Conservation (phyloP, 202 grass and related monocot genomes). For the Cymbopogon flexuosus region DNA sequence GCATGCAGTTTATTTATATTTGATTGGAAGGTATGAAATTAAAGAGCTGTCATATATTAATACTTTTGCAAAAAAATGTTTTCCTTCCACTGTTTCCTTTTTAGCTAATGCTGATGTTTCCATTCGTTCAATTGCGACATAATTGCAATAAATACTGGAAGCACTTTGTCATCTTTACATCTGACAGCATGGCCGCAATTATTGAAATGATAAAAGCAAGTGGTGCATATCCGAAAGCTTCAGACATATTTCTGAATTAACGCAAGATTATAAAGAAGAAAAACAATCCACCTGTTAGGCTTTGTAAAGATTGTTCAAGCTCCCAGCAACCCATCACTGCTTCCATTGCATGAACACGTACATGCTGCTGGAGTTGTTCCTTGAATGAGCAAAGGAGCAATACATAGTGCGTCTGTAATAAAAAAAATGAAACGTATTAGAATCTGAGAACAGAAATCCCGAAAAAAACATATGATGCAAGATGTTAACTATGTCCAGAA, state of each 20-base stretch:
- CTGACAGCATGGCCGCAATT: background rate
- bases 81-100: background rate
- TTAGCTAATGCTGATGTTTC: background rate
- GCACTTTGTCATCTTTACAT: background rate
- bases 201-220: slow-evolving; percentile 6
- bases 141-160: slow-evolving; percentile 10
- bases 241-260: background rate
- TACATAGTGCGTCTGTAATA: slow-evolving; percentile 78
- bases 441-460: background rate
- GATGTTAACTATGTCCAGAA: background rate
- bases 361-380: slow-evolving; percentile 96
- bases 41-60: background rate
- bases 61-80: background rate
- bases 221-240: background rate
- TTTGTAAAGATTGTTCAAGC: slow-evolving; percentile 93
- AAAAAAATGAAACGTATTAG: slow-evolving; percentile 32
- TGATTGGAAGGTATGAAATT: background rate
- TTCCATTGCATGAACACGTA: slow-evolving; percentile 99
- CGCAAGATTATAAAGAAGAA: background rate
- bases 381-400: slow-evolving; percentile 95
- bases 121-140: background rate
- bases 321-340: slow-evolving; percentile 99
- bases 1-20: background rate
- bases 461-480: background rate
- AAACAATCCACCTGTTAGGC: slow-evolving; percentile 62